These are phyloP conservation scores for Botryococcus braunii DNA, from an alignment of 163 green algal genomes.

Conservation along the genomic window DNA sequence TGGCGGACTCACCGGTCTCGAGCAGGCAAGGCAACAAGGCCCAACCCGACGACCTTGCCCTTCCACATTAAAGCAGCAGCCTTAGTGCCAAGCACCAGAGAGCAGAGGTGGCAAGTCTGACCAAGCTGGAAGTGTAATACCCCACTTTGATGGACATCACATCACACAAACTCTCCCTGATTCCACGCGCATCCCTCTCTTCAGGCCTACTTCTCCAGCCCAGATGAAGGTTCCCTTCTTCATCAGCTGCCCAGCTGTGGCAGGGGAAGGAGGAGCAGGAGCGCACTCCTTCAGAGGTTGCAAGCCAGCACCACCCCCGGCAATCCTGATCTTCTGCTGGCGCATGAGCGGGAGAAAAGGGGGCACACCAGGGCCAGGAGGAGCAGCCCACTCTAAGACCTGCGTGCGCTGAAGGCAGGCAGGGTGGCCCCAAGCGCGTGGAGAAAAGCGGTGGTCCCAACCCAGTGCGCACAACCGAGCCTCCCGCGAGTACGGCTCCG, in stretches of 20 bases:
- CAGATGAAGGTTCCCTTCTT: neutral
- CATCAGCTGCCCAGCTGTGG: neutral
- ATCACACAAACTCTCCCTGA: too few relatives aligned
- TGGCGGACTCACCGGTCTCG: too few relatives aligned
- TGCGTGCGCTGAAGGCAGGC: conserved; percentile 34
- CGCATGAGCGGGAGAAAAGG: neutral
- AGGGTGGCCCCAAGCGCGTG: conserved; percentile 5
- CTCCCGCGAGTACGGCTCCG: conserved; percentile 14
- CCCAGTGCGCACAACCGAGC: conserved; percentile 22
- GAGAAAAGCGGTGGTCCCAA: conserved; percentile 4
- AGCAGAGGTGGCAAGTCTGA: too few relatives aligned
- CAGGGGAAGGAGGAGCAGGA: neutral
- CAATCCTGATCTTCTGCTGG: neutral
- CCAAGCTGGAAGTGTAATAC: too few relatives aligned
- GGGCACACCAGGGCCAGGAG: too few relatives aligned
- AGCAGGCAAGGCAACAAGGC: too few relatives aligned
- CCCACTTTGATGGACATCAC: too few relatives aligned
- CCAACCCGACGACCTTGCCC: too few relatives aligned
- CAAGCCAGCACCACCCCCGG: neutral
- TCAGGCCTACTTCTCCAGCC: neutral
- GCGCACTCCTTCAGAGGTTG: too few relatives aligned
- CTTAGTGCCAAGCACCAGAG: too few relatives aligned
- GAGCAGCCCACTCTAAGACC: conserved; percentile 37
- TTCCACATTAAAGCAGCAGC: too few relatives aligned
- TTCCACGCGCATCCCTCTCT: too few relatives aligned